These are phyloP conservation scores for Hagleromyces aurorensis DNA, from an alignment of 805 yeast species.

Conservation along the genomic window DNA sequence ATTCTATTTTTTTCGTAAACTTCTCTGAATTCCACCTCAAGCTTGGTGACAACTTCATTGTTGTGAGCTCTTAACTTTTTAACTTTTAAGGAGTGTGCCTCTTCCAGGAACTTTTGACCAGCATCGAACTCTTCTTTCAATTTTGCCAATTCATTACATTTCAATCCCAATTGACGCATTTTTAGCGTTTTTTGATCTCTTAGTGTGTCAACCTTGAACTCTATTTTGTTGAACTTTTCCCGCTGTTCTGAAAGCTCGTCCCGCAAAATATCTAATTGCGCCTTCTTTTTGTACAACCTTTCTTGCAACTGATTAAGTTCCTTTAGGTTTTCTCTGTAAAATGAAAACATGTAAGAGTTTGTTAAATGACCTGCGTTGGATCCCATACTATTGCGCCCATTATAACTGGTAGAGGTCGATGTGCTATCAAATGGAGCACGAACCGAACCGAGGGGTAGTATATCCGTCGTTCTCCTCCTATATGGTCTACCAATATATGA, in stretches of 20 bases:
- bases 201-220: conserved; percentile 24
- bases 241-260: conserved; percentile 18
- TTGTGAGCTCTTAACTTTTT: conserved; percentile 30
- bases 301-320: conserved; percentile 27
- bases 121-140: conserved; percentile 23
- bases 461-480: background rate
- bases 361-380: no score
- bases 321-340: conserved; percentile 27
- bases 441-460: background rate
- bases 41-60: conserved; percentile 32
- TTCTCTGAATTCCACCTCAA: conserved; percentile 28
- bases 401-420: no score
- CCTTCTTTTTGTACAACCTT: conserved; percentile 20
- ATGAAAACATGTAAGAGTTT: conserved; percentile 20
- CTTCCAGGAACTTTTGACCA: conserved; percentile 19
- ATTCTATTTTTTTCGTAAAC: conserved; percentile 36
- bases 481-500: no score
- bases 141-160: conserved; percentile 28
- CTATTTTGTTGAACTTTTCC: conserved; percentile 16
- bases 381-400: no score
- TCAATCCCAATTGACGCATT: conserved; percentile 23
- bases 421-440: no score
- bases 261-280: conserved; percentile 18
- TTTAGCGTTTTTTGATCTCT: conserved; percentile 23
- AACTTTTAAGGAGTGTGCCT: conserved; percentile 30